Evolutionary conservation across 2,329 filamentous ascomycete genomes (phyloP), one percentile per base, ranked within the genome.

Genomic region (Penicillium sp.): DNA sequence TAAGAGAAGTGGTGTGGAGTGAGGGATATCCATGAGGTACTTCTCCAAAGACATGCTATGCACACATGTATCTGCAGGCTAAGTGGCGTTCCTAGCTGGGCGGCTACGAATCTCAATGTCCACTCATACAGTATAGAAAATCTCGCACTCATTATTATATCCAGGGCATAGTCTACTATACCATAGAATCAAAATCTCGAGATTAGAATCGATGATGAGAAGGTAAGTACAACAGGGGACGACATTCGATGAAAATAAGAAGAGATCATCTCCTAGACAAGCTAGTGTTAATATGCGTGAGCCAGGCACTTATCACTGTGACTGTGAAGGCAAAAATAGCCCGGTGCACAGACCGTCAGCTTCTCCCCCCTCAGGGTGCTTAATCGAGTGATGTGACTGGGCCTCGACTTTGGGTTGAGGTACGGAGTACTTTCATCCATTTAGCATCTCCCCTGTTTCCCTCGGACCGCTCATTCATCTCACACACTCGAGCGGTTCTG

Each of bases 401-500:
- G 8, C 26, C 29, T 38, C 24, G 8, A 35, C 26, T 12, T 48
- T 33, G 13, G 32, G 45, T 48, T 49, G 50, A 37, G 32, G 38
- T 22, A 22, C 21, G 21, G 21, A 22, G 34, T 48, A 48, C 45
- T 45, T 46, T 49, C 29, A 17, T 38, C 45, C 39, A 24, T 4
- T 38, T 31, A 37, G 24, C 29, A 35, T 45, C 43, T 49, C 37
- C 35, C 43, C 31, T 22, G 33, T 45, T 42, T 47, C 32, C 47
- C 41, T 48, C 46, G 13, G 33, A 31, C 33, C 24, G 13, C 43
- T 38, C 35, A 32, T 46, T 22, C 37, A 42, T 38, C n/a, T 37
- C 45, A 44, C 33, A 28, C 37, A 42, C 42, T 46, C 38, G 41
- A 58, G 64, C 64, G 64, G 61, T 61, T 67, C 64, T 57, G 47